Conservation (phyloP, 129 eudicot genomes). For the Flaveria bidentis region DNA sequence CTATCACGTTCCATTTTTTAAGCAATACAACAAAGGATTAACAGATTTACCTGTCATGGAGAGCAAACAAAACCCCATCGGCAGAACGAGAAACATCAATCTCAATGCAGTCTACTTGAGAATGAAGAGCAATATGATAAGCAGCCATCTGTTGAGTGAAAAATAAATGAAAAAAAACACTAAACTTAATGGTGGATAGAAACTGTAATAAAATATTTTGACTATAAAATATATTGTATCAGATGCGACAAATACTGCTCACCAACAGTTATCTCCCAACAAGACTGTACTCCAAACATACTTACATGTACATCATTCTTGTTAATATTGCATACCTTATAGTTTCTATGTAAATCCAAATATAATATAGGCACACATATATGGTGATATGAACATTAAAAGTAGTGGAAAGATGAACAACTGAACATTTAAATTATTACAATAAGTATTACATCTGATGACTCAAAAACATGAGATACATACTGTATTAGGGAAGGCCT, state of each 20-base stretch:
- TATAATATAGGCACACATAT: constrained; percentile 1
- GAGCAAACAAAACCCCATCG: constrained; percentile 92
- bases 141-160: constrained; percentile 68
- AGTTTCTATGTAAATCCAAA: not conserved
- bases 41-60: constrained; percentile 76
- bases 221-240: not conserved
- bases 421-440: not conserved
- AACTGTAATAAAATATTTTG: not conserved
- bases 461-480: constrained; percentile 29
- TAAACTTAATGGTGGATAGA: constrained; percentile 9
- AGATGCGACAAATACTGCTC: constrained; percentile 2
- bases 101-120: constrained; percentile 91
- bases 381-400: not conserved
- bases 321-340: constrained; percentile 5
- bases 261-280: not conserved
- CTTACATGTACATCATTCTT: not conserved
- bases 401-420: not conserved
- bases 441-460: constrained; percentile 15
- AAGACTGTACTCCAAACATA: not conserved
- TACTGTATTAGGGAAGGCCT: constrained; percentile 97
- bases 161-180: constrained; percentile 3
- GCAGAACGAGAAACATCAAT: constrained; percentile 97
- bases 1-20: constrained; percentile 9
- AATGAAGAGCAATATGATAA: constrained; percentile 63
- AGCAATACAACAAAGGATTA: not conserved